Evolutionary conservation across 1,139 yeast species (phyloP), one percentile per base, ranked within the genome.

Genomic region (Kurtzmaniella natalensis): DNA sequence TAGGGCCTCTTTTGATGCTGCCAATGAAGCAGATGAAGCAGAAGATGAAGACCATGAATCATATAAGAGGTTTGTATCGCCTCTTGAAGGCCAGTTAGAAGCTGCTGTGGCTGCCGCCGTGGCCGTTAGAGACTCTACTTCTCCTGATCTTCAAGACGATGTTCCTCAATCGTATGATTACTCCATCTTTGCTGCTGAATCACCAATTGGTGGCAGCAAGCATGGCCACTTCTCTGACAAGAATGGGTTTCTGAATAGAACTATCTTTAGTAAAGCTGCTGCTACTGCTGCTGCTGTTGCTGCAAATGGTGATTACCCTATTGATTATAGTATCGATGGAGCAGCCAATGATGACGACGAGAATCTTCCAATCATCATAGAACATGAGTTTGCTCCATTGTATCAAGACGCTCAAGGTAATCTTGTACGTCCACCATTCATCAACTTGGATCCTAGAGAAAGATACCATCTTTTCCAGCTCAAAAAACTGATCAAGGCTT

Each of bases 371-470:
- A 25, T 34, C 3, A 33, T 47, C 11, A 40, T 51, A 11, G 61
- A 57, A 28, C 55, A 52, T 25, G 64, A 59, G 25, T 57, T 57
- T 44, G 62, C 64, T 1, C 59, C 65, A 1, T 42, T 61, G 27
- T 64, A 64, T 39, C 47, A 47, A 17, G 73, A 68, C 38, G 54
- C 51, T 3, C 54, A 57, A 1, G 72, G 73, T 2, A 60, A 64
- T 37, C 45, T 64, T 32, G 67, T 61, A 2, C 53, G 75, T 33
- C 74, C 75, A 0, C 72, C 74, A n/a, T 64, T 67, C 42, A 66
- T 69, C 24, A 65, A 64, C 34, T 53, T 68, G 32, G 72, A 67
- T 36, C 75, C 74, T 0, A 45, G 61, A 23, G 74, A 69, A 43
- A 52, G 75, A 28, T 64, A 68, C 41, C 68, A 65, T 13, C 50